Evolutionary conservation across 441 rosid genomes (phyloP), one percentile per base, ranked within the genome.

Genomic region (Eutrema salsugineum): DNA sequence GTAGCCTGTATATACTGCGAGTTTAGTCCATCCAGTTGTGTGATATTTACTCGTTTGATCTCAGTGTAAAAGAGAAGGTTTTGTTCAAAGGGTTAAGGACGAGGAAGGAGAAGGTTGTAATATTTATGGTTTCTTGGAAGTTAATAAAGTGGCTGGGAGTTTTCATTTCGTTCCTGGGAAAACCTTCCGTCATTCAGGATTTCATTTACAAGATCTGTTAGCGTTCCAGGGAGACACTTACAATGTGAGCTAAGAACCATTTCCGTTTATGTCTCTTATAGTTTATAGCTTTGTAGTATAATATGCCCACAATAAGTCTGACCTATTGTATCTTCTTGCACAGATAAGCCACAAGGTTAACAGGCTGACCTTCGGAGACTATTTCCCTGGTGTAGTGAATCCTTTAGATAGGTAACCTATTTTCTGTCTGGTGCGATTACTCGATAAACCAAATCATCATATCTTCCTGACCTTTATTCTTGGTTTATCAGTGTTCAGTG

Each of bases 91-190:
- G 81, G 85, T 91, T 35, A 91, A 89, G 78, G 98, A 91, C 51
- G 96, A 93, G 76, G 96, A 87, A 74, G 98, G 98, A 35, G 97
- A 93, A 85, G 98, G 97, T 44, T 91, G 98, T 82, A 91, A 89
- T 73, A 68, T 91, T 35, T 83, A 85, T 79, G 97, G 98, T 30
- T 91, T 85, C 79, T 80, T 91, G 79, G 97, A 89, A 83, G 96
- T 91, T 63, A 93, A 89, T 60, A 93, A 91, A 84, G 97, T 93
- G 43, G 98, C 98, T 16, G 98, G 97, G 20, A 89, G 89, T 81
- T 93, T 91, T 63, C 94, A 93, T 75, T 93, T 93, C 81, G 91
- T 94, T 50, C 95, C 97, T 72, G 98, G 97, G 68, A 87, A 93
- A 82, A 93, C 91, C 80, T 89, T 93, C 78, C 91, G 82, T 67